Base-by-base conservation (phyloP, 2,329 filamentous ascomycete species). In the Alternaria alternata region DNA sequence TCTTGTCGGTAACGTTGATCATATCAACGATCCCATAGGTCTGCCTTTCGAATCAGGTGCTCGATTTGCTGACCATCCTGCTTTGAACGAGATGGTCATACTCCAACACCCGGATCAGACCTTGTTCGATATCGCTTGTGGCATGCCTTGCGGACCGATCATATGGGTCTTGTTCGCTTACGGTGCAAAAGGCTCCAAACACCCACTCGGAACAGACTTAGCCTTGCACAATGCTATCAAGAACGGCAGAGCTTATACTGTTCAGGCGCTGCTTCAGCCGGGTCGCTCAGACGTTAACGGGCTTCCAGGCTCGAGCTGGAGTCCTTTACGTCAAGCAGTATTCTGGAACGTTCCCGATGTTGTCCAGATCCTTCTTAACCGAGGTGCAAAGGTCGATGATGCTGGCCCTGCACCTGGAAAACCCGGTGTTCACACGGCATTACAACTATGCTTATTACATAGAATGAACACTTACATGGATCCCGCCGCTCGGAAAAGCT, bases 171-270 rank as follows among this genome's bases (percentile, higher is more conserved):
- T 78, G 1, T 11, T 75, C 16, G 61, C 67, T 0, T 65, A 76
- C 51, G 69, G 69, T n/a, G 75, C 66, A 5, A 75, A 64, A 55
- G 68, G 74, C 26, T 71, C 74, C 4, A 69, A 54, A 16, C 71
- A 77, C 47, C 75, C 75, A 2, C 63, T 73, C 6, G 75, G 75
- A 1, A 75, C 67, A 5, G 75, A 77, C 38, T 57, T 76, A 11
- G 69, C 76, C 1, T 59, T 78, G 7, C 70, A 77, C 38, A 78
- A 77, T 56, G 76, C 75, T 5, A 78, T 77, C 44, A 77, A 72
- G 44, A 78, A 78, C 32, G 71, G 70, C 18, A 64, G 74, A 4
- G 52, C 61, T 2, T 70, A 71, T 39, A 76, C 69, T 11, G 73
- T 78, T 0, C 70, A 75, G 42, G 62, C 66, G 14, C 51, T 78